phyloP scores from a whole-genome alignment of 371 early-diverging fungal species.

The Mycotypha africana region DNA sequence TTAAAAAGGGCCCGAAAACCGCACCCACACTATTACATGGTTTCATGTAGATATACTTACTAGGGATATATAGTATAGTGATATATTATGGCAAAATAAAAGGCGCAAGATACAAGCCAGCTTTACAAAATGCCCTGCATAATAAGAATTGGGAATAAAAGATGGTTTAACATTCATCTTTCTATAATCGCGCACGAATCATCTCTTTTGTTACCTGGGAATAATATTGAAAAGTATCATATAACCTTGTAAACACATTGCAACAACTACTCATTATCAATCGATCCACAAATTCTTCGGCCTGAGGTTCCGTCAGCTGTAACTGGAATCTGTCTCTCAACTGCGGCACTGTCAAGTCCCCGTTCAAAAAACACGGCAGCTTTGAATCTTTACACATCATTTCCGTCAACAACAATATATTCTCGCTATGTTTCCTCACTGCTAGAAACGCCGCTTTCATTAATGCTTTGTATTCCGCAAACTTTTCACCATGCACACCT shows the following conservation, averaged over 20 bases:
- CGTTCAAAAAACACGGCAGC: slow-evolving; percentile 84
- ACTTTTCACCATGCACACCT: slow-evolving; percentile 74
- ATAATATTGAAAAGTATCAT: slow-evolving; percentile 99
- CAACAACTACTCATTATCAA: slow-evolving; percentile 91
- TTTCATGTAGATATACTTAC: too few species aligned
- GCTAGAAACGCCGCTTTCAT: slow-evolving; percentile 77
- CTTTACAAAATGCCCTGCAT: too few species aligned
- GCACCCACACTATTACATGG: too few species aligned
- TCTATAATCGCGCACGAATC: too few species aligned
- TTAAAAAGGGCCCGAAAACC: too few species aligned
- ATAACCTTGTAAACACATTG: slow-evolving; percentile 94
- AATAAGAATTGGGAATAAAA: too few species aligned
- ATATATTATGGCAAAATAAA: too few species aligned
- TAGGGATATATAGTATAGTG: too few species aligned
- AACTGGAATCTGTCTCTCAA: slow-evolving; percentile 85
- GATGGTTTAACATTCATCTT: too few species aligned
- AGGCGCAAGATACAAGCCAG: too few species aligned
- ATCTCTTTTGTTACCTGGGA: slow-evolving; percentile 63
- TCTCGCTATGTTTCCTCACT: slow-evolving; percentile 77
- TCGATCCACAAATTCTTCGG: slow-evolving; percentile 84
- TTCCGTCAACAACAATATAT: slow-evolving; percentile 77
- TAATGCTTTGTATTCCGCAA: slow-evolving; percentile 72
- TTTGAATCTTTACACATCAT: slow-evolving; percentile 90
- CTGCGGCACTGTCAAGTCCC: slow-evolving; percentile 35
- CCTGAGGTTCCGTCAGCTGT: slow-evolving; percentile 82